phyloP scores from a whole-genome alignment of 1,139 yeast species.

The Diutina rugosa region DNA sequence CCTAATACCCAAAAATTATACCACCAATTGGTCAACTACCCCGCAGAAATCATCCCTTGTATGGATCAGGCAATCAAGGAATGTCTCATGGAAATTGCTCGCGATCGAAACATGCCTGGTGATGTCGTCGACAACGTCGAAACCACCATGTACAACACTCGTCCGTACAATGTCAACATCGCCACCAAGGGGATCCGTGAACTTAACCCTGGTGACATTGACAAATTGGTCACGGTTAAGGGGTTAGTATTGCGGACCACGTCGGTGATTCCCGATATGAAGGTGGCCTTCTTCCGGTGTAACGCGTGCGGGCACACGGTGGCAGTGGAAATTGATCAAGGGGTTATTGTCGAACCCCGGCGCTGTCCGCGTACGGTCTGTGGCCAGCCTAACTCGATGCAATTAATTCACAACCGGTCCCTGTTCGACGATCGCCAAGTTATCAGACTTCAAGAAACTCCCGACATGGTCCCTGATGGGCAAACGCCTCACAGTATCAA shows the following conservation, averaged over 20 bases:
- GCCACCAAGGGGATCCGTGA: conserved; percentile 80
- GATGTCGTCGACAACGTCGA: conserved; percentile 36
- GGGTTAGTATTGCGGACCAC: conserved; percentile 87
- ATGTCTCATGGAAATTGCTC: conserved; percentile 67
- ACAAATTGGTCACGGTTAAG: conserved; percentile 80
- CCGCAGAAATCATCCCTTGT: conserved; percentile 93
- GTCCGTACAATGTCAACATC: conserved; percentile 70
- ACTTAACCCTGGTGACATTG: conserved; percentile 89
- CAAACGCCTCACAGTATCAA: conserved; percentile 97
- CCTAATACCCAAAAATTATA: conserved; percentile 69
- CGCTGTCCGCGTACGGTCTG: conserved; percentile 85
- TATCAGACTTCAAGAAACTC: conserved; percentile 89
- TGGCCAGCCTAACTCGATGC: conserved; percentile 80
- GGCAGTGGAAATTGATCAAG: conserved; percentile 88
- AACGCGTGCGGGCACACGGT: conserved; percentile 89
- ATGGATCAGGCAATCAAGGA: conserved; percentile 96
- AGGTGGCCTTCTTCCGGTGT: conserved; percentile 91
- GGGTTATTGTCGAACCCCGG: conserved; percentile 86
- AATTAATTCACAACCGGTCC: conserved; percentile 80
- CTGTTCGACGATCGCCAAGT: conserved; percentile 93
- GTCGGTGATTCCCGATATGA: conserved; percentile 94
- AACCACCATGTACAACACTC: conserved; percentile 68
- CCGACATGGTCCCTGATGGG: conserved; percentile 97
- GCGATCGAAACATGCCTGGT: conserved; percentile 22
- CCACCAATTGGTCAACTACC: conserved; percentile 79